phyloP scores from a whole-genome alignment of 805 yeast genomes.

The Candida xyloterini region DNA sequence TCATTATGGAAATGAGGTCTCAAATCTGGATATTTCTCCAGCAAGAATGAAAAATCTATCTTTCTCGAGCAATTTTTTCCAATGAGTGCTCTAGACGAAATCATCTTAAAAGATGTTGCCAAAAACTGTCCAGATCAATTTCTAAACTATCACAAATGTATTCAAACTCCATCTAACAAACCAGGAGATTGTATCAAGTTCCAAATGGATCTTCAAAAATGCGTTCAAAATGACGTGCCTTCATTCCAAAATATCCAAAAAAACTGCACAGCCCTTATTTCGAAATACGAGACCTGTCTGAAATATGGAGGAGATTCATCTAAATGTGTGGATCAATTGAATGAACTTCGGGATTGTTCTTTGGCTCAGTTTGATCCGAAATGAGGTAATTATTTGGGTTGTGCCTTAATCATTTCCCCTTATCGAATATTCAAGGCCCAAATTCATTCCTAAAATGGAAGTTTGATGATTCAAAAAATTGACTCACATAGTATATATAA shows the following conservation, averaged over 20 bases:
- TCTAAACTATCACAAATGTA: conserved; percentile 69
- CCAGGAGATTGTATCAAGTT: conserved; percentile 48
- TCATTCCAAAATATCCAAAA: conserved; percentile 66
- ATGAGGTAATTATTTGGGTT: too few relatives aligned
- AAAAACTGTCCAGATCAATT: conserved; percentile 72
- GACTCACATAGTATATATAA: too few relatives aligned
- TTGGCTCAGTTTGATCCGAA: conserved; percentile 14
- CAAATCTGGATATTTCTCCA: conserved; percentile 18
- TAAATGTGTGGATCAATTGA: conserved; percentile 53
- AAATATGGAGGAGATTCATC: conserved; percentile 44
- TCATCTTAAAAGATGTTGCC: conserved; percentile 76
- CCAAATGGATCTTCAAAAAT: conserved; percentile 55
- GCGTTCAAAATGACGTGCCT: conserved; percentile 66
- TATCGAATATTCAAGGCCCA: too few relatives aligned
- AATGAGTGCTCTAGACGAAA: conserved; percentile 62
- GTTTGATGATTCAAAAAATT: not conserved
- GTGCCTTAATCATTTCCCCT: not conserved
- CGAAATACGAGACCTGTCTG: conserved; percentile 66
- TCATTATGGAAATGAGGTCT: conserved; percentile 7
- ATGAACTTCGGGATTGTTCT: conserved; percentile 58
- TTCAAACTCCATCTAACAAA: conserved; percentile 42
- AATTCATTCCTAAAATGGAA: not conserved
- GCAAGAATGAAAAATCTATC: conserved; percentile 15
- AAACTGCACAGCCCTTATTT: conserved; percentile 55
- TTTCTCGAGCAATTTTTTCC: conserved; percentile 3